Conservation (phyloP, 2,329 filamentous ascomycete genomes). For the Daldinia sp. region DNA sequence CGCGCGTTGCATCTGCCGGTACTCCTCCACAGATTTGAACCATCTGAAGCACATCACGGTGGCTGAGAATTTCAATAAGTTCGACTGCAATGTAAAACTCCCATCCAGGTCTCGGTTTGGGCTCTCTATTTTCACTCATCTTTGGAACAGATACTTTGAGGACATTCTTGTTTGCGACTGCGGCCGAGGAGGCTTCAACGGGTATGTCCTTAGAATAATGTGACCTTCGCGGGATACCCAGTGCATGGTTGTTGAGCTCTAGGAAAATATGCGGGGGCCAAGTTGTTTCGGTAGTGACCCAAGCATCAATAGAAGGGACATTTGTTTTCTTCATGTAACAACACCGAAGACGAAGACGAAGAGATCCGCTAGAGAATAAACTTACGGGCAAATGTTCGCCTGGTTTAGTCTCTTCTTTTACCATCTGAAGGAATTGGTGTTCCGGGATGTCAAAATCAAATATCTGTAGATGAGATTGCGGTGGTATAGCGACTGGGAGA, state of each 20-base stretch:
- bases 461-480: slow-evolving; percentile 55
- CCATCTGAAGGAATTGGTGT: slow-evolving; percentile 53
- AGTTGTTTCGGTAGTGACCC: slow-evolving; percentile 71
- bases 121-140: slow-evolving; percentile 18
- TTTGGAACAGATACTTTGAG: slow-evolving; percentile 64
- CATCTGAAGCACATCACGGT: slow-evolving; percentile 58
- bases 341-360: slow-evolving; percentile 77
- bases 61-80: slow-evolving; percentile 68
- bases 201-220: slow-evolving; percentile 83
- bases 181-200: slow-evolving; percentile 74
- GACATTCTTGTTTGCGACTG: slow-evolving; percentile 71
- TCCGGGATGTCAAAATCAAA: slow-evolving; percentile 62
- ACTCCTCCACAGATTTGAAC: slow-evolving; percentile 55
- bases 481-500: slow-evolving; percentile 57
- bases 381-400: slow-evolving; percentile 54
- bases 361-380: slow-evolving; percentile 63
- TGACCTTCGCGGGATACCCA: slow-evolving; percentile 72
- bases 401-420: slow-evolving; percentile 46
- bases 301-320: slow-evolving; percentile 61
- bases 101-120: slow-evolving; percentile 55
- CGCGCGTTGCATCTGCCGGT: slow-evolving; percentile 62
- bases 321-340: slow-evolving; percentile 54
- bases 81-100: slow-evolving; percentile 74
- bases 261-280: slow-evolving; percentile 82
- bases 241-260: slow-evolving; percentile 70